phyloP scores from a whole-genome alignment of 306 rosid species.

The Prosopis cineraria region DNA sequence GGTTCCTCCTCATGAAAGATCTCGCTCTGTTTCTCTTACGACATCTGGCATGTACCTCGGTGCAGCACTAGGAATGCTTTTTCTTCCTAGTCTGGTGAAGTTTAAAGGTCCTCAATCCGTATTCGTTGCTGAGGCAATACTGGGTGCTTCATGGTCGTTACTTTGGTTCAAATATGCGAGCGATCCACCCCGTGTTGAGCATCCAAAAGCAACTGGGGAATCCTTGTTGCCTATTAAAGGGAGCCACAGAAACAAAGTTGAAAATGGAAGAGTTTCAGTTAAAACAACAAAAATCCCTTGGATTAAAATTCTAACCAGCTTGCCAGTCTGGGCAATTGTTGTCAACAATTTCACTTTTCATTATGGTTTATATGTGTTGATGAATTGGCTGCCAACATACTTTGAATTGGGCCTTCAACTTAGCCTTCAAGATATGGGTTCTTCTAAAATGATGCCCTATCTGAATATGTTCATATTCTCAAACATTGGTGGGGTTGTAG shows the following conservation, averaged over 20 bases:
- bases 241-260: conserved; percentile 56
- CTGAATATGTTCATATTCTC: conserved; percentile 94
- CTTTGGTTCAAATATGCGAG: conserved; percentile 81
- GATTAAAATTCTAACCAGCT: conserved; percentile 69
- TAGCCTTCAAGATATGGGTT: conserved; percentile 99
- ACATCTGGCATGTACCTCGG: conserved; percentile 97
- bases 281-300: conserved; percentile 71
- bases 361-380: conserved; percentile 87
- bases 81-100: conserved; percentile 82
- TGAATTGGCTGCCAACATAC: conserved; percentile 99
- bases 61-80: conserved; percentile 87
- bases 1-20: conserved; percentile 98
- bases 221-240: conserved; percentile 61
- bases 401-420: conserved; percentile 90
- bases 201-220: conserved; percentile 82
- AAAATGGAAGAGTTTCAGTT: conserved; percentile 43
- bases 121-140: conserved; percentile 71
- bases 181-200: conserved; percentile 76
- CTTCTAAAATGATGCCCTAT: conserved; percentile 96
- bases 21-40: conserved; percentile 92
- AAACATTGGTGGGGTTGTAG: conserved; percentile 88
- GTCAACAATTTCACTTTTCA: conserved; percentile 96
- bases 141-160: conserved; percentile 81
- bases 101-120: conserved; percentile 86
- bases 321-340: conserved; percentile 97